A percentile compares a stretch with the other conserved stretches of the same genome.
phyloP scores from a whole-genome alignment of 495 filamentous ascomycete species.

The Terfezia boudieri region DNA sequence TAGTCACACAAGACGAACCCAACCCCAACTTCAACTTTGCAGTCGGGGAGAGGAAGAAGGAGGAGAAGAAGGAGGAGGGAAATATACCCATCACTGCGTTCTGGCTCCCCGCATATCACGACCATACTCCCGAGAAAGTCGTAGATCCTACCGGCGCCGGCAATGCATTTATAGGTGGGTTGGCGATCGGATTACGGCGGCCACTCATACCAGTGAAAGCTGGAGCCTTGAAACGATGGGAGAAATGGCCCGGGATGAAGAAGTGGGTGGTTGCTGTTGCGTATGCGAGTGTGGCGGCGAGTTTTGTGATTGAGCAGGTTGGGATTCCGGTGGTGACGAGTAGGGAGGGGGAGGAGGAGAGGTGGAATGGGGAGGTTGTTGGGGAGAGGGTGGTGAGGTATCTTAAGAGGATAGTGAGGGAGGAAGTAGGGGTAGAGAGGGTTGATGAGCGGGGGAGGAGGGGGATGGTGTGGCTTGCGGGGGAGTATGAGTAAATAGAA shows the following conservation, averaged over 20 bases:
- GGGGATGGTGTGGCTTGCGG: not conserved
- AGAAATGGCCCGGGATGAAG: not conserved
- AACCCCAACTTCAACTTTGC: too few species aligned
- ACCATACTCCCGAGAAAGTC: constrained; percentile 34
- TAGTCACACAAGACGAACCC: too few species aligned
- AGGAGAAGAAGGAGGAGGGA: too few species aligned
- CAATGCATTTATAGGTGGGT: constrained; percentile 24
- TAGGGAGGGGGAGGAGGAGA: constrained; percentile 11
- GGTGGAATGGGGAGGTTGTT: constrained; percentile 31
- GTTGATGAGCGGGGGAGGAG: not conserved
- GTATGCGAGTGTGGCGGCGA: constrained; percentile 4
- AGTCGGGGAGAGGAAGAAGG: too few species aligned
- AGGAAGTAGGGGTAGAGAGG: constrained; percentile 27
- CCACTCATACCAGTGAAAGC: constrained; percentile 2
- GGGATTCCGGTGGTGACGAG: constrained; percentile 17
- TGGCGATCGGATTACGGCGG: constrained; percentile 2
- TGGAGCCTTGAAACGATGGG: too few species aligned
- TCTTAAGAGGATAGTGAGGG: constrained; percentile 36
- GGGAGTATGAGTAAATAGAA: not conserved
- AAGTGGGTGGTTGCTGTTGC: constrained; percentile 14
- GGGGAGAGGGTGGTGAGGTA: constrained; percentile 51
- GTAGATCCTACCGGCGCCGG: constrained; percentile 91
- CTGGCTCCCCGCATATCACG: constrained; percentile 29
- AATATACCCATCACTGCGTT: not conserved
- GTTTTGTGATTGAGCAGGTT: constrained; percentile 5